Evolutionary conservation across 768 basidiomycete genomes (phyloP), one percentile per base, ranked within the genome.

Genomic region (Podaxis sp.): DNA sequence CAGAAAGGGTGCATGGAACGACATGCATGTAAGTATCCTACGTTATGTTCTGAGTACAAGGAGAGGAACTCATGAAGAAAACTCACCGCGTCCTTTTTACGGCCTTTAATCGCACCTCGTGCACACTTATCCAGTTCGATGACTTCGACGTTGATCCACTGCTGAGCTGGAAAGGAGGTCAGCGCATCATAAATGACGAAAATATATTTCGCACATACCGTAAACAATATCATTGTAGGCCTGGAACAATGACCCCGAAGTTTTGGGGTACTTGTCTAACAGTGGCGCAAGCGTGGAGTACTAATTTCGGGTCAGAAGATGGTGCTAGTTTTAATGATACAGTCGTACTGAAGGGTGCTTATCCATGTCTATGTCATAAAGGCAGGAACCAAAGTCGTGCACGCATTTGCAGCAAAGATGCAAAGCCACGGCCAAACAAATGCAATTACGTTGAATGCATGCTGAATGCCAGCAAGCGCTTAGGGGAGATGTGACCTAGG

Each of bases 151-250:
- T 87, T 78, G 5, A 73, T 74, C 91, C 91, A 93, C 72, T 84
- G 78, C 66, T 93, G 91, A 5, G 84, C 90, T 92, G 27, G 40
- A n/a, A 18, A 16, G 7, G 32, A n/a, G 9, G 23, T 36, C 62
- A 46, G 48, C 62, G 21, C 14, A 46, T 55, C 52, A 27, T 44
- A 16, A 38, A 51, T 44, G 7, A 32, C 27, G 38, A 27, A 36
- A 18, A 23, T 11, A 14, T 1, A 25, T 35, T 51, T n/a, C 35
- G 47, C 16, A 57, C 73, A 55, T 55, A 88, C 90, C 82, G 21
- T 84, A 81, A 5, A 82, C 70, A 32, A 92, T 71, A 61, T 93
- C 90, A 68, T 91, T 91, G 73, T 87, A 91, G 1, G 86, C 79
- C 70, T 91, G 90, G 68, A 91, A 89, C 7, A 91, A 71, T 23